Conservation (phyloP, 768 basidiomycete species). For the Sistotremastrum niveocremeum region DNA sequence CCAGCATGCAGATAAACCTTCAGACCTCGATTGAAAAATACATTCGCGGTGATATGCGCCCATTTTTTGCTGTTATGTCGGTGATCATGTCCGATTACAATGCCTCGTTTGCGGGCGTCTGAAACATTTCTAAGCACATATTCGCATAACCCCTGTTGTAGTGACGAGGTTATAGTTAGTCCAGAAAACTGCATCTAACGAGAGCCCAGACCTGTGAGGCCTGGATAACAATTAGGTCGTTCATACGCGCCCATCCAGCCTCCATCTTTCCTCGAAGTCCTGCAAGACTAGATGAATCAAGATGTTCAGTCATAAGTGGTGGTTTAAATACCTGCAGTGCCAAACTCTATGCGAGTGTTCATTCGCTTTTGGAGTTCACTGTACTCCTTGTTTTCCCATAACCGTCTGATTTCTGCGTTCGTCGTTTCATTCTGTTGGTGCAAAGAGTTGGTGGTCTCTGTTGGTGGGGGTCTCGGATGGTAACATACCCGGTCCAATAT, state of each 20-base stretch:
- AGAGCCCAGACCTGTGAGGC: conserved; percentile 49
- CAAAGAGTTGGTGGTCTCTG: no score
- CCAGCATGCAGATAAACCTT: conserved; percentile 58
- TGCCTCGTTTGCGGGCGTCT: conserved; percentile 42
- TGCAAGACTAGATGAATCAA: conserved; percentile 12
- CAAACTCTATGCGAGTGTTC: conserved; percentile 61
- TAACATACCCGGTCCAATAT: no score
- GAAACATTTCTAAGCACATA: conserved; percentile 46
- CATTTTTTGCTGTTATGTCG: conserved; percentile 66
- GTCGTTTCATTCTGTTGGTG: conserved; percentile 11
- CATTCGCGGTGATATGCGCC: conserved; percentile 61
- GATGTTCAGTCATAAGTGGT: not conserved
- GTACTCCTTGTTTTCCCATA: conserved; percentile 5
- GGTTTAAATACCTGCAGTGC: conserved; percentile 55
- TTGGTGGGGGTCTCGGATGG: no score
- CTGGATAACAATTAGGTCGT: conserved; percentile 73
- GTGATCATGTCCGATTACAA: conserved; percentile 83
- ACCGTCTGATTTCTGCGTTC: conserved; percentile 12
- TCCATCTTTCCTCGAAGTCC: conserved; percentile 76
- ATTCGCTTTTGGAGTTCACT: conserved; percentile 13
- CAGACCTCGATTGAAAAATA: conserved; percentile 49
- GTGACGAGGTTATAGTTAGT: not conserved
- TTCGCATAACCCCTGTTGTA: conserved; percentile 54
- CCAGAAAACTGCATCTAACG: not conserved
- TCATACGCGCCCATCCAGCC: conserved; percentile 86